Evolutionary conservation across 805 yeast genomes (phyloP).

Genomic region (Priceomyces fermenticarens): DNA sequence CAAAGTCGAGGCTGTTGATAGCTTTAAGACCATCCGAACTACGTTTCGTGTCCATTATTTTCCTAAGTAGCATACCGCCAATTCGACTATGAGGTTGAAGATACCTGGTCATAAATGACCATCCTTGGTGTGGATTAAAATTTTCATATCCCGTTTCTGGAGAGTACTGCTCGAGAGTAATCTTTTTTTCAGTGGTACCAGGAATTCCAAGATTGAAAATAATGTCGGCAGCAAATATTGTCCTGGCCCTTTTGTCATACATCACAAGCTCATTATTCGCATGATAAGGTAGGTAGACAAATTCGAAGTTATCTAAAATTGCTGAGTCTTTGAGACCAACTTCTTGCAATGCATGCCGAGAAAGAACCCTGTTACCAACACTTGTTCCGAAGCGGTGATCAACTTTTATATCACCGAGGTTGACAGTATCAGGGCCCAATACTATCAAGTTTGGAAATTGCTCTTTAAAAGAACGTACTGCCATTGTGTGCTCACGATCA

Average conservation of each 20-base stretch:
- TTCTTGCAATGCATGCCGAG: constrained; percentile 17
- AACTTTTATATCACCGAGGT: constrained; percentile 33
- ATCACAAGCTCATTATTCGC: constrained; percentile 57
- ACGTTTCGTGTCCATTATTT: constrained; percentile 15
- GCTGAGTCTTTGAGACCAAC: constrained; percentile 36
- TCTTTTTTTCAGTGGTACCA: constrained; percentile 21
- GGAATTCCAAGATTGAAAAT: constrained; percentile 53
- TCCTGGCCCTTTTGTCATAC: constrained; percentile 45
- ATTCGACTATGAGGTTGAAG: constrained; percentile 39
- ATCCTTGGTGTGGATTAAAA: constrained; percentile 44
- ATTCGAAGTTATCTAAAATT: constrained; percentile 45
- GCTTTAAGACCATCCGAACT: constrained; percentile 22
- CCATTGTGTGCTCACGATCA: constrained; percentile 64
- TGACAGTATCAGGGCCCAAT: constrained; percentile 48
- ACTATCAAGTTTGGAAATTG: constrained; percentile 49
- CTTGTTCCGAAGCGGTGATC: constrained; percentile 38
- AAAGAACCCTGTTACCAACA: constrained; percentile 32
- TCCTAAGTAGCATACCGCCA: constrained; percentile 29
- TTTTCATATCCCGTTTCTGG: constrained; percentile 35
- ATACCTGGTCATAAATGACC: constrained; percentile 36
- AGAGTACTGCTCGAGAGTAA: constrained; percentile 40
- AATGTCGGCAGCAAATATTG: constrained; percentile 58
- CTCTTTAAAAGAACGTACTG: constrained; percentile 50
- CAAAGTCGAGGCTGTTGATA: constrained; percentile 42
- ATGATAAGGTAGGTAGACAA: constrained; percentile 56